Conservation (phyloP, 31 red algal species). For the Asparagopsis taxiformis region DNA sequence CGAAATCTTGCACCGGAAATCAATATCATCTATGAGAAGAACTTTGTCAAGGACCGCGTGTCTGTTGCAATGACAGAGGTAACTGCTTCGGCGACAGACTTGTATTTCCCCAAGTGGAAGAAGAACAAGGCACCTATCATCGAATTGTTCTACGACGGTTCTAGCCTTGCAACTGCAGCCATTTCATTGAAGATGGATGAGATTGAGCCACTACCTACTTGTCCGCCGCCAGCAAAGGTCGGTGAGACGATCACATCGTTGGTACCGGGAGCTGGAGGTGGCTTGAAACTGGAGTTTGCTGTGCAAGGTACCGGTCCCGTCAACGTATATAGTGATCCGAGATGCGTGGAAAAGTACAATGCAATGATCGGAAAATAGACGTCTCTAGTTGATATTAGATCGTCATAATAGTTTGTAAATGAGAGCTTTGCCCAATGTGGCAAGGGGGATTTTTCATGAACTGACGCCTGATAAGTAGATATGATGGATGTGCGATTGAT, state of each 20-base stretch:
- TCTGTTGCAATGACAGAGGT: constrained; percentile 49
- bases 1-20: constrained; percentile 52
- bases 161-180: constrained; percentile 26
- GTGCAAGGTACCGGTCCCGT: constrained; percentile 25
- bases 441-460: too few species aligned
- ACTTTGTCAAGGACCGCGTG: constrained; percentile 34
- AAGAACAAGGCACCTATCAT: constrained; percentile 68
- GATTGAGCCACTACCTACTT: constrained; percentile 50
- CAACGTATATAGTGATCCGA: constrained; percentile 23
- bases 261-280: constrained; percentile 36
- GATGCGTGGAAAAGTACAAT: constrained; percentile 1
- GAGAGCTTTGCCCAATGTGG: too few species aligned
- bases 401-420: too few species aligned
- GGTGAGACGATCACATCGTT: constrained; percentile 35
- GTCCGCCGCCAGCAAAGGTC: constrained; percentile 44
- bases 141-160: constrained; percentile 62
- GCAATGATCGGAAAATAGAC: constrained; percentile 1
- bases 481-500: too few species aligned
- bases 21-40: constrained; percentile 40
- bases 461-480: too few species aligned
- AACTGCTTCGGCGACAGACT: constrained; percentile 22
- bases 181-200: constrained; percentile 29
- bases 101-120: constrained; percentile 51
- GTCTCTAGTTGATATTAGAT: too few species aligned
- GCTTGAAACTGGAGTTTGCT: constrained; percentile 52